A percentile compares a stretch with the other conserved stretches of the same genome.
Conservation (phyloP, 352 stramenopile species). For the Globisporangium rhizosaccharum region DNA sequence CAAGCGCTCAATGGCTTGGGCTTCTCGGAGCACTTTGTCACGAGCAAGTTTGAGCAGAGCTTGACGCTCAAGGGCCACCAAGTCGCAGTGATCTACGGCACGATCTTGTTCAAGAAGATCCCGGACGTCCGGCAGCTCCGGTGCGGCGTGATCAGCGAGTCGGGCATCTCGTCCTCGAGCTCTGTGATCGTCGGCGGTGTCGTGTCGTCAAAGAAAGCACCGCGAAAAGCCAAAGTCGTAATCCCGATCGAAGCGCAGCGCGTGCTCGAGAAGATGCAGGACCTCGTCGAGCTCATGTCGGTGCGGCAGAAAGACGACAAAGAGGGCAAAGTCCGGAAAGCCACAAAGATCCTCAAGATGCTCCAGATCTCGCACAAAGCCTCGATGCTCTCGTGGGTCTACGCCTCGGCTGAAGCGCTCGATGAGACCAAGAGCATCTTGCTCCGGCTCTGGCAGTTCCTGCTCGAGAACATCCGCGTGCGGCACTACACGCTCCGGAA, state of each 20-base stretch:
- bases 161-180: constrained; percentile 83
- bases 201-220: constrained; percentile 48
- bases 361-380: constrained; percentile 87
- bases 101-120: constrained; percentile 87
- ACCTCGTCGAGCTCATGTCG: constrained; percentile 83
- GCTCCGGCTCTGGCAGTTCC: constrained; percentile 81
- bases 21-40: constrained; percentile 72
- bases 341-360: constrained; percentile 88
- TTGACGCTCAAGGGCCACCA: constrained; percentile 84
- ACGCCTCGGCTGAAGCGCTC: constrained; percentile 70
- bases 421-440: constrained; percentile 87
- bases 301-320: constrained; percentile 88
- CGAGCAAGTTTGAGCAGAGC: constrained; percentile 83
- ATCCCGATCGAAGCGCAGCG: constrained; percentile 83
- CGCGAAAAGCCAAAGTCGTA: constrained; percentile 69
- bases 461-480: constrained; percentile 88
- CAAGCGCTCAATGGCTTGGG: constrained; percentile 42
- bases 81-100: constrained; percentile 84
- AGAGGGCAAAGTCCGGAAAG: constrained; percentile 86
- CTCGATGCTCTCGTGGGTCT: constrained; percentile 88
- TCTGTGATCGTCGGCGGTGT: constrained; percentile 82
- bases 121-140: constrained; percentile 82
- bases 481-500: constrained; percentile 86
- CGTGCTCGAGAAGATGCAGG: constrained; percentile 88
- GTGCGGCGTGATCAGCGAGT: constrained; percentile 84